Conservation (phyloP, 2,329 filamentous ascomycete species). For the Tolypocladium album region DNA sequence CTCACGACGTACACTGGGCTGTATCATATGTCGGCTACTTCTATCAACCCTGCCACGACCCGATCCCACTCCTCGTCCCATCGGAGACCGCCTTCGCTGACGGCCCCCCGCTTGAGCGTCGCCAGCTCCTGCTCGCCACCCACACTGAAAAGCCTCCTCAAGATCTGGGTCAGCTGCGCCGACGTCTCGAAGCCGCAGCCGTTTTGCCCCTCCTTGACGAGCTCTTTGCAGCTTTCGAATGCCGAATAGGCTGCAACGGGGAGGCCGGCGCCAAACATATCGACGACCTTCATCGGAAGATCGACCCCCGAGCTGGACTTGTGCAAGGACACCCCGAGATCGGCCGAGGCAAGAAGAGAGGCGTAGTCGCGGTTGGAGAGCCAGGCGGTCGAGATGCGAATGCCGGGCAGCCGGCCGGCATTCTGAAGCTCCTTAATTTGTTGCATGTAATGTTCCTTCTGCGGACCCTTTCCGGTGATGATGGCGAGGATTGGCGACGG, state of each 20-base stretch:
- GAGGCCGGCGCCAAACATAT: constrained; percentile 94
- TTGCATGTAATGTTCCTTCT: constrained; percentile 63
- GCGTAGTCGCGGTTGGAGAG: constrained; percentile 79
- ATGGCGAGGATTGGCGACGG: constrained; percentile 68
- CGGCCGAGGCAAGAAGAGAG: constrained; percentile 68
- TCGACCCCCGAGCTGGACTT: constrained; percentile 92
- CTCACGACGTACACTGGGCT: not conserved
- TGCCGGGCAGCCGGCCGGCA: constrained; percentile 53
- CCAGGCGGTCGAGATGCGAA: constrained; percentile 74
- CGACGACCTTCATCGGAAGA: constrained; percentile 97
- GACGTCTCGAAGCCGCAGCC: constrained; percentile 74
- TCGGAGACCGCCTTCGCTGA: constrained; percentile 60
- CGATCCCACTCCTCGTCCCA: constrained; percentile 94
- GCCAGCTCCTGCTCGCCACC: constrained; percentile 42
- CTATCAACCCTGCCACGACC: constrained; percentile 65
- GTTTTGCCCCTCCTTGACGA: constrained; percentile 82
- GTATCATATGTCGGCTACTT: constrained; percentile 19
- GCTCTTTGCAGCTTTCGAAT: constrained; percentile 81
- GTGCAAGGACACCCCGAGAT: constrained; percentile 84
- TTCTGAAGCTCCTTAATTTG: constrained; percentile 51
- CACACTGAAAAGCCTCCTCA: constrained; percentile 53
- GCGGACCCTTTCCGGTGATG: constrained; percentile 89
- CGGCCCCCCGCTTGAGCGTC: constrained; percentile 56
- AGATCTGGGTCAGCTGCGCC: constrained; percentile 49
- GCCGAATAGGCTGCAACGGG: constrained; percentile 79